A percentile compares a stretch with the other conserved stretches of the same genome.
These are phyloP conservation scores for Ormosia semicastrata DNA, from an alignment of 306 rosid species.

Conservation along the genomic window DNA sequence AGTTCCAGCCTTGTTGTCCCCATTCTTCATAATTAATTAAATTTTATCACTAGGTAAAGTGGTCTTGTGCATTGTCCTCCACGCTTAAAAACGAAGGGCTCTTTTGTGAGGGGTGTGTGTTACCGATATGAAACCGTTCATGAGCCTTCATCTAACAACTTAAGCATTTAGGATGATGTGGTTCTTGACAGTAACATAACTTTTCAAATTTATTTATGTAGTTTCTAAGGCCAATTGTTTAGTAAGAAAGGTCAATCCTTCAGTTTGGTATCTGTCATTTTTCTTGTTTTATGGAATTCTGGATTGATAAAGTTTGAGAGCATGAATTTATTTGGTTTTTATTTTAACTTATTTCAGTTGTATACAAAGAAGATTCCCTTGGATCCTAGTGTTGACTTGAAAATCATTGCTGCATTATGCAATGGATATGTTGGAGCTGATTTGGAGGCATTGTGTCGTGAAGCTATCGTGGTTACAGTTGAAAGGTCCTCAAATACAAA, in stretches of 20 bases:
- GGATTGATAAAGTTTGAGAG: slow-evolving; percentile 1
- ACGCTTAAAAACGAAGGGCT: background rate
- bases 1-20: background rate
- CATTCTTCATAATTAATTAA: background rate
- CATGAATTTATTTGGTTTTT: slow-evolving; percentile 7
- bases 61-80: background rate
- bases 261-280: background rate
- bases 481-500: too few species aligned
- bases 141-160: background rate
- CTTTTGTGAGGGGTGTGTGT: background rate
- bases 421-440: too few species aligned
- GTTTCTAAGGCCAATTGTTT: background rate
- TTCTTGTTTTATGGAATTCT: slow-evolving; percentile 5
- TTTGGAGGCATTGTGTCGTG: too few species aligned
- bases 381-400: too few species aligned
- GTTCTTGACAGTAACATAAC: background rate
- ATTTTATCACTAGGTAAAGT: background rate
- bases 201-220: background rate
- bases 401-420: too few species aligned
- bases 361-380: slow-evolving; percentile 73
- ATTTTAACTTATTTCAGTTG: slow-evolving; percentile 49
- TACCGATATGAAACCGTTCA: background rate
- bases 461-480: too few species aligned
- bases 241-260: slow-evolving; percentile 13
- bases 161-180: background rate